Evolutionary conservation across 179 eudicot species (phyloP).

Genomic region (Gypsophila paniculata): DNA sequence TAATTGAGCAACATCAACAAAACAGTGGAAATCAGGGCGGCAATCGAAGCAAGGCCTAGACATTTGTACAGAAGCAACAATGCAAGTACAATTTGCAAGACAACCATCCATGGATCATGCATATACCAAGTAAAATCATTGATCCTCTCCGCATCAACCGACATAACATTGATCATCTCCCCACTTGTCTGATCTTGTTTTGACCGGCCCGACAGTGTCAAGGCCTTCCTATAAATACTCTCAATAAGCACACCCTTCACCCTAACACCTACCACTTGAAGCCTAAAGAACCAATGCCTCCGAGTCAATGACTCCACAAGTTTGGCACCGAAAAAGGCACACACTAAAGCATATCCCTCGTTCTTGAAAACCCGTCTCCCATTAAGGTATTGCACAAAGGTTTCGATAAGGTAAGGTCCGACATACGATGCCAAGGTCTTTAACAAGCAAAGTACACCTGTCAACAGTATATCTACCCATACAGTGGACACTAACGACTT

Average conservation of each 20-base stretch:
- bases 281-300: conserved; percentile 63
- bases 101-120: conserved; percentile 77
- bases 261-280: conserved; percentile 48
- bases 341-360: conserved; percentile 53
- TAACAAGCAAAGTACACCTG: conserved; percentile 41
- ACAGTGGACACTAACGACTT: conserved; percentile 49
- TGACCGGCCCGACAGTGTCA: conserved; percentile 60
- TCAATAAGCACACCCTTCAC: conserved; percentile 46
- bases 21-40: conserved; percentile 50
- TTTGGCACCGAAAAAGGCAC: conserved; percentile 57
- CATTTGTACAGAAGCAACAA: conserved; percentile 55
- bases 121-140: conserved; percentile 63
- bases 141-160: conserved; percentile 81
- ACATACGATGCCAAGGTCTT: conserved; percentile 61
- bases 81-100: conserved; percentile 58
- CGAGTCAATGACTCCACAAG: conserved; percentile 58
- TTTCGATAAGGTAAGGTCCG: conserved; percentile 79
- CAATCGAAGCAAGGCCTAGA: conserved; percentile 66
- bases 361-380: conserved; percentile 37
- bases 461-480: conserved; percentile 49
- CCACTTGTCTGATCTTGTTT: conserved; percentile 69
- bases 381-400: conserved; percentile 65
- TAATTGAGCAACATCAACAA: conserved; percentile 52
- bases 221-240: conserved; percentile 52
- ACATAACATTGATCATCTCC: conserved; percentile 79